Conservation (phyloP, 257 asterid species). For the Nicotiana otophora region DNA sequence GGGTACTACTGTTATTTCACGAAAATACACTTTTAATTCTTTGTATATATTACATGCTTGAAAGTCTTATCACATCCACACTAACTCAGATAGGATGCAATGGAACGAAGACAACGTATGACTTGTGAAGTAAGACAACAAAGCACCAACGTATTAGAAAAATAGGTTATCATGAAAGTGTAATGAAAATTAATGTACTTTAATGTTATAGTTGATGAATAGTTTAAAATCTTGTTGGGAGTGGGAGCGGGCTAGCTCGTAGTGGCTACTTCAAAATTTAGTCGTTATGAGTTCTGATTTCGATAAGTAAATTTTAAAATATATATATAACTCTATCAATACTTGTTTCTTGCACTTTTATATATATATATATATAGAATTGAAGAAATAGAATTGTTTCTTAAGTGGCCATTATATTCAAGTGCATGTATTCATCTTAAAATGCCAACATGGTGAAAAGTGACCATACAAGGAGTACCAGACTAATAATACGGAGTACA, state of each 20-base stretch:
- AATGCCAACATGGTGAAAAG: neutral
- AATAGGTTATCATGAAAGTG: no score
- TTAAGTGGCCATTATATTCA: neutral
- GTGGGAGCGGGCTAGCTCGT: neutral
- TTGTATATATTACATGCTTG: no score
- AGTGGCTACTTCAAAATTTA: neutral
- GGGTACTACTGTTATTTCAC: no score
- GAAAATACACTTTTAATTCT: no score
- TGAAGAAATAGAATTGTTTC: neutral
- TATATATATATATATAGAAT: neutral
- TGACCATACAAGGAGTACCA: neutral
- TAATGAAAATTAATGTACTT: neutral
- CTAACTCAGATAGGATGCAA: no score
- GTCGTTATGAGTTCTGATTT: rapidly evolving
- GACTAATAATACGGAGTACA: neutral
- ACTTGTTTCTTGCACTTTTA: neutral
- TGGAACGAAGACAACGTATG: no score
- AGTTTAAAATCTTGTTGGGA: no score
- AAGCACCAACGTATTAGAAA: no score
- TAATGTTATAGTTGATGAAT: neutral
- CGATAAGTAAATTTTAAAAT: neutral
- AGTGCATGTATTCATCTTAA: neutral
- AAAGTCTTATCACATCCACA: no score
- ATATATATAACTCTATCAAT: neutral
- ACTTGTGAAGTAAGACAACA: no score